phyloP scores from a whole-genome alignment of 805 yeast genomes.

The Isabelozyma heimii region DNA sequence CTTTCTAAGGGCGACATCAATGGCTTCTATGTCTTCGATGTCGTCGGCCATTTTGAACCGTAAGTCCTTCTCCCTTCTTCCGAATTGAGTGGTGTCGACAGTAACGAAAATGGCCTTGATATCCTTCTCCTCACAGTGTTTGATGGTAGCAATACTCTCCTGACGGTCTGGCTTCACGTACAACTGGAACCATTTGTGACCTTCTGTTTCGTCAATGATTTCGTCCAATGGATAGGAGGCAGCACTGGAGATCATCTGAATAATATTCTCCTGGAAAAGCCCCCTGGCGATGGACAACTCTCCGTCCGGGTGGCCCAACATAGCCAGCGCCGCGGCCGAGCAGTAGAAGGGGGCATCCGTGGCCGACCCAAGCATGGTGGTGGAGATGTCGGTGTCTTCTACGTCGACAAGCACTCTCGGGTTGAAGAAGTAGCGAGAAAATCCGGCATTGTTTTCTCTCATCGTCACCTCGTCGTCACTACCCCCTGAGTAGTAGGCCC shows the following conservation, averaged over 20 bases:
- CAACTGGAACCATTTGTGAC: slow-evolving; percentile 48
- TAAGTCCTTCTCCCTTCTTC: slow-evolving; percentile 51
- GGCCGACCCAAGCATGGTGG: slow-evolving; percentile 26
- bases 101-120: slow-evolving; percentile 52
- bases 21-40: slow-evolving; percentile 24
- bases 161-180: slow-evolving; percentile 43
- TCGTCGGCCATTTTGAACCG: slow-evolving; percentile 31
- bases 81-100: slow-evolving; percentile 54
- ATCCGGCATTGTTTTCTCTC: slow-evolving; percentile 43
- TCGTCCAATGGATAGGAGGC: slow-evolving; percentile 42
- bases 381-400: slow-evolving; percentile 21
- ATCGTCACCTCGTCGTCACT: slow-evolving; percentile 49
- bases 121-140: slow-evolving; percentile 37
- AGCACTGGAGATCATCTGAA: slow-evolving; percentile 48
- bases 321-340: slow-evolving; percentile 47
- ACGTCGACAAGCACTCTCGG: slow-evolving; percentile 43
- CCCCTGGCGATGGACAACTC: slow-evolving; percentile 42
- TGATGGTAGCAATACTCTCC: slow-evolving; percentile 26
- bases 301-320: slow-evolving; percentile 43
- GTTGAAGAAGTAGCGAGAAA: slow-evolving; percentile 39
- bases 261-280: slow-evolving; percentile 35
- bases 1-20: slow-evolving; percentile 7
- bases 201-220: slow-evolving; percentile 31
- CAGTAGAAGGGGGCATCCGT: slow-evolving; percentile 47
- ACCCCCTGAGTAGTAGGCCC: slow-evolving; percentile 47